Conservation (phyloP, 805 yeast species). For the Candida patagonica region DNA sequence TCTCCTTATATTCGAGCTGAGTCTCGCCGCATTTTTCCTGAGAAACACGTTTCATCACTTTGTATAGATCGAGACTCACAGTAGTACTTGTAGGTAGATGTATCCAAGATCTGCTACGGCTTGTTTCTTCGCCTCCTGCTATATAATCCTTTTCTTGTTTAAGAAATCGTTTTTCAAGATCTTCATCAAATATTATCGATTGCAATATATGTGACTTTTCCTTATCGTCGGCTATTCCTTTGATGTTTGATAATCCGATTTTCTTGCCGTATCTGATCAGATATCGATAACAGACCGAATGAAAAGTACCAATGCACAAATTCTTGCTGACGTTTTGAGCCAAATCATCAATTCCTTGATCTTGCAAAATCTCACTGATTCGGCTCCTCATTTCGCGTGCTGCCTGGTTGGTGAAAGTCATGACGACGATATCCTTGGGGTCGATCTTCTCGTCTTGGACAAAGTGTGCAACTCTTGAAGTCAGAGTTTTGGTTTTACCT, state of each 20-base stretch:
- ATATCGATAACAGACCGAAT: slow-evolving; percentile 62
- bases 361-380: slow-evolving; percentile 28
- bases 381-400: slow-evolving; percentile 77
- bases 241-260: slow-evolving; percentile 33
- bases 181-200: slow-evolving; percentile 2
- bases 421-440: slow-evolving; percentile 64
- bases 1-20: neutral
- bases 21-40: slow-evolving; percentile 1
- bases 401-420: slow-evolving; percentile 91
- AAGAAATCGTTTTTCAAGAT: neutral
- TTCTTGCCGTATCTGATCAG: slow-evolving; percentile 45
- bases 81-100: slow-evolving; percentile 3
- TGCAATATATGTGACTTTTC: slow-evolving; percentile 6
- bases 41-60: neutral
- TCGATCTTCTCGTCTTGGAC: slow-evolving; percentile 40
- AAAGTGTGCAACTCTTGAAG: slow-evolving; percentile 68
- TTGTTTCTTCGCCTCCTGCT: neutral
- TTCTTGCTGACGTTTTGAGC: slow-evolving; percentile 16
- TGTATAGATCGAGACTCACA: neutral
- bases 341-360: slow-evolving; percentile 19
- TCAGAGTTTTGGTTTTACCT: slow-evolving; percentile 72
- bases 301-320: slow-evolving; percentile 80
- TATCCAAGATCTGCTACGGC: neutral
- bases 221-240: slow-evolving; percentile 10
- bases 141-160: neutral